Conservation (phyloP, 768 basidiomycete genomes). For the Rhizopogon roseolus region DNA sequence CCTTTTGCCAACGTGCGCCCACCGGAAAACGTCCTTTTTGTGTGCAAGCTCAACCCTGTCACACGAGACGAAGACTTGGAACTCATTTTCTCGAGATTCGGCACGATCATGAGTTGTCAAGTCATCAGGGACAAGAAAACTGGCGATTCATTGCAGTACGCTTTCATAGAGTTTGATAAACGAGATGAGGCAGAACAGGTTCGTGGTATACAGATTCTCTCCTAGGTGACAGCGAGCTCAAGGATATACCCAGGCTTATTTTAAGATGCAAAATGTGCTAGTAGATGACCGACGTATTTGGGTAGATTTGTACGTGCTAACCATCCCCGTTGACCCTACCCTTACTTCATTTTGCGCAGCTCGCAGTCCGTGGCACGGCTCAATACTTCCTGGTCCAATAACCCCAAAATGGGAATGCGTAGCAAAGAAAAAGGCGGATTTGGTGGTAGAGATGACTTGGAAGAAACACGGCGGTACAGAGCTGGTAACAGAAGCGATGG, state of each 20-base stretch:
- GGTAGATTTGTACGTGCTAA: constrained; percentile 86
- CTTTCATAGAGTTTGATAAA: constrained; percentile 97
- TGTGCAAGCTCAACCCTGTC: constrained; percentile 96
- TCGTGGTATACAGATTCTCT: constrained; percentile 14
- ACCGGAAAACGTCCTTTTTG: constrained; percentile 97
- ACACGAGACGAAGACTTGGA: constrained; percentile 96
- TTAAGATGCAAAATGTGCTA: constrained; percentile 99
- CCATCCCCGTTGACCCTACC: background rate
- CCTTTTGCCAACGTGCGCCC: constrained; percentile 98
- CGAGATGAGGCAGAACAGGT: constrained; percentile 93
- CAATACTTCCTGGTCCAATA: constrained; percentile 80
- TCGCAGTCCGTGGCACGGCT: constrained; percentile 93
- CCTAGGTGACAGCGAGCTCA: constrained; percentile 2
- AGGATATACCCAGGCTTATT: constrained; percentile 60
- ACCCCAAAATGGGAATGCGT: constrained; percentile 50
- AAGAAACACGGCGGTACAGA: constrained; percentile 66
- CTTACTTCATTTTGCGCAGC: constrained; percentile 32
- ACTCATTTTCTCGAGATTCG: constrained; percentile 95
- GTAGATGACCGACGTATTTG: constrained; percentile 97
- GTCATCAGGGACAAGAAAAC: constrained; percentile 95
- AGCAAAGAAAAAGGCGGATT: constrained; percentile 39
- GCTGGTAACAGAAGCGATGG: constrained; percentile 26
- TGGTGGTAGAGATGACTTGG: constrained; percentile 72
- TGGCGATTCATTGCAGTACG: constrained; percentile 95
- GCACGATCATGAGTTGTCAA: constrained; percentile 94